A percentile compares a stretch with the other conserved stretches of the same genome.
Evolutionary conservation across 306 rosid species (phyloP).

Genomic region (Morella rubra): DNA sequence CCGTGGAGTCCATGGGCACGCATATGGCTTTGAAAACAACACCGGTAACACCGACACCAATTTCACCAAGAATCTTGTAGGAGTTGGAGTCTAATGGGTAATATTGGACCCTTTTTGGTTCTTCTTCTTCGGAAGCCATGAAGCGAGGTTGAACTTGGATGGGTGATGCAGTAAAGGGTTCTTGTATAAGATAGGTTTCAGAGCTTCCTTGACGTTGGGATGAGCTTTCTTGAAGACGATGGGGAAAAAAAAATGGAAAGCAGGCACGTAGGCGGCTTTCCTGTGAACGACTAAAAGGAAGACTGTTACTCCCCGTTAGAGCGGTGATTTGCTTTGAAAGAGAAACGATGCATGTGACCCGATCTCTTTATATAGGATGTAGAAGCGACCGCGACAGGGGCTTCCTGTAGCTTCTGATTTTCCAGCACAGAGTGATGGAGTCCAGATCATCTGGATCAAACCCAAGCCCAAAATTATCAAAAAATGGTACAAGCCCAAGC

Average conservation of each 20-base stretch:
- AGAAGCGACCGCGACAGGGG: conserved; percentile 34
- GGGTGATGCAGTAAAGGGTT: background rate
- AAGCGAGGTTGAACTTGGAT: conserved; percentile 14
- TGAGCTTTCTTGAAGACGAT: background rate
- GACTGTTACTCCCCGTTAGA: conserved; percentile 16
- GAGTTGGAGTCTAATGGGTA: conserved; percentile 44
- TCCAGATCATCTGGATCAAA: too few relatives aligned
- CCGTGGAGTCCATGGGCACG: conserved; percentile 40
- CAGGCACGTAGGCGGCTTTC: conserved; percentile 38
- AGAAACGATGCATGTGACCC: conserved; percentile 46
- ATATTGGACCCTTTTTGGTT: conserved; percentile 34
- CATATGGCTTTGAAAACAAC: conserved; percentile 66
- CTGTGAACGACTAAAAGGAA: conserved; percentile 38
- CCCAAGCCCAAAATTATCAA: too few relatives aligned
- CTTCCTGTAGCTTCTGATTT: too few relatives aligned
- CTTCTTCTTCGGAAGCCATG: conserved; percentile 16
- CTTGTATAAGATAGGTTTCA: background rate
- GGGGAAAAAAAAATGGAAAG: conserved; percentile 14
- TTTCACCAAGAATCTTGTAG: conserved; percentile 42
- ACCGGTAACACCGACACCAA: conserved; percentile 54
- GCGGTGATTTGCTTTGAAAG: conserved; percentile 26
- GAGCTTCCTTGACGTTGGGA: too few relatives aligned
- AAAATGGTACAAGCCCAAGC: too few relatives aligned
- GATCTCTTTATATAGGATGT: conserved; percentile 14
- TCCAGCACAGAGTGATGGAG: too few relatives aligned